phyloP scores from a whole-genome alignment of 495 filamentous ascomycete species.

The Penicillium chermesinum region DNA sequence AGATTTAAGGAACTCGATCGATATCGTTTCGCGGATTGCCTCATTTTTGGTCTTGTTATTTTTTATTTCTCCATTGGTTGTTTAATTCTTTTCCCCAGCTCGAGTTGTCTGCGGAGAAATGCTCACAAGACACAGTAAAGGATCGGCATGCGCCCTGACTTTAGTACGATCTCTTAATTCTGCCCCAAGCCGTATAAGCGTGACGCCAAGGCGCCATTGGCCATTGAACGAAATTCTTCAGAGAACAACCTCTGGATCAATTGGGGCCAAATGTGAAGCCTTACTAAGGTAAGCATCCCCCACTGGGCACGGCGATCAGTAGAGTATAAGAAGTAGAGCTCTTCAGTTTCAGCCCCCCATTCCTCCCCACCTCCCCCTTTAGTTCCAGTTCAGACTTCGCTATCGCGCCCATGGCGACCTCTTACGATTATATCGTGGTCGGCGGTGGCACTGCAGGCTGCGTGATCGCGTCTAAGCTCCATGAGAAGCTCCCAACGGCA shows the following conservation, averaged over 20 bases:
- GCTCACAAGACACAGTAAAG: too few species aligned
- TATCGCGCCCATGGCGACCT: background rate
- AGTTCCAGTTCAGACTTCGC: too few species aligned
- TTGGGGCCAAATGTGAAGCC: background rate
- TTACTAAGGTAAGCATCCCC: background rate
- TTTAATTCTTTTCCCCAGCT: too few species aligned
- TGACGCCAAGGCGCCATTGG: background rate
- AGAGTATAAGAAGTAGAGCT: background rate
- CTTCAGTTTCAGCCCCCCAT: background rate
- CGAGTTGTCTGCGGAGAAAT: too few species aligned
- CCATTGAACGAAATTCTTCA: background rate
- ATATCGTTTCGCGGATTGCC: too few species aligned
- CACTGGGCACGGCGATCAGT: background rate
- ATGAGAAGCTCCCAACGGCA: slow-evolving; percentile 12
- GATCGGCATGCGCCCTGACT: too few species aligned
- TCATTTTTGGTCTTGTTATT: too few species aligned
- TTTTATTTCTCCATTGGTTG: too few species aligned
- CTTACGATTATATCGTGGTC: slow-evolving; percentile 31
- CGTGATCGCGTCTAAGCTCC: slow-evolving; percentile 32
- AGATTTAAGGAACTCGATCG: too few species aligned
- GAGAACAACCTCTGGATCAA: background rate
- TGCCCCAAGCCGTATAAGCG: background rate
- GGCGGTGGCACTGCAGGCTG: slow-evolving; percentile 43
- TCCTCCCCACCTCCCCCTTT: background rate
- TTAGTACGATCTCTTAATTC: background rate